phyloP scores from a whole-genome alignment of 164 flowering plant species.

The Vitis cinerea region DNA sequence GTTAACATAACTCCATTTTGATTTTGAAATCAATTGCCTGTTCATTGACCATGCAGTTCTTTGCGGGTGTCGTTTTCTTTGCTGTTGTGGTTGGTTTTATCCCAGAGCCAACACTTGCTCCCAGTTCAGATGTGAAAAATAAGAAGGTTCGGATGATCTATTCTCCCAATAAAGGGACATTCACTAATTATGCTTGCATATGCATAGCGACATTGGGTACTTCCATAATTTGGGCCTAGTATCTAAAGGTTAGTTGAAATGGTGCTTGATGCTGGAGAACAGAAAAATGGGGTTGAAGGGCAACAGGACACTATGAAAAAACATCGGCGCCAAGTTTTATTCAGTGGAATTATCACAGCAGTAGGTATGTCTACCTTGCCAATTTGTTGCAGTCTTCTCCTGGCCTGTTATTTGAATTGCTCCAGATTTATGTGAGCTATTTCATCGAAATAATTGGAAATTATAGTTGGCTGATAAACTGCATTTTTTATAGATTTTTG shows the following conservation, averaged over 20 bases:
- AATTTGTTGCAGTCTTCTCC: not conserved
- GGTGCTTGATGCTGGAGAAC: slow-evolving; percentile 22
- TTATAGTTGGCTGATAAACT: no score
- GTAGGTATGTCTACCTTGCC: slow-evolving; percentile 46
- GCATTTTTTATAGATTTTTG: no score
- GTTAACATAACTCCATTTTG: not conserved
- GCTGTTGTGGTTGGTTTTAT: slow-evolving; percentile 68
- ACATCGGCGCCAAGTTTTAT: slow-evolving; percentile 89
- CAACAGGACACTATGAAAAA: slow-evolving; percentile 81
- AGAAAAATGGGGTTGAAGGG: slow-evolving; percentile 63
- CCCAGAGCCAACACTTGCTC: slow-evolving; percentile 81
- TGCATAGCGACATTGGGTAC: not conserved
- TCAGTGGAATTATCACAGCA: slow-evolving; percentile 92
- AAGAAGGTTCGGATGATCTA: slow-evolving; percentile 49
- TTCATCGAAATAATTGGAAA: no score
- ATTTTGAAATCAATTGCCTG: not conserved
- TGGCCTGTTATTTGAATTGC: no score
- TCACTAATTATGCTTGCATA: not conserved
- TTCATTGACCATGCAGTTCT: slow-evolving; percentile 58
- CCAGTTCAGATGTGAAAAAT: slow-evolving; percentile 42
- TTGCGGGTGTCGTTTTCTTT: slow-evolving; percentile 89
- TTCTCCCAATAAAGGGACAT: not conserved
- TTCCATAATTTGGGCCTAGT: not conserved
- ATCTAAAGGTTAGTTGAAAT: slow-evolving; percentile 1
- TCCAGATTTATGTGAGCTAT: no score